Evolutionary conservation across 441 rosid genomes (phyloP).

Genomic region (Francoa sonchifolia): DNA sequence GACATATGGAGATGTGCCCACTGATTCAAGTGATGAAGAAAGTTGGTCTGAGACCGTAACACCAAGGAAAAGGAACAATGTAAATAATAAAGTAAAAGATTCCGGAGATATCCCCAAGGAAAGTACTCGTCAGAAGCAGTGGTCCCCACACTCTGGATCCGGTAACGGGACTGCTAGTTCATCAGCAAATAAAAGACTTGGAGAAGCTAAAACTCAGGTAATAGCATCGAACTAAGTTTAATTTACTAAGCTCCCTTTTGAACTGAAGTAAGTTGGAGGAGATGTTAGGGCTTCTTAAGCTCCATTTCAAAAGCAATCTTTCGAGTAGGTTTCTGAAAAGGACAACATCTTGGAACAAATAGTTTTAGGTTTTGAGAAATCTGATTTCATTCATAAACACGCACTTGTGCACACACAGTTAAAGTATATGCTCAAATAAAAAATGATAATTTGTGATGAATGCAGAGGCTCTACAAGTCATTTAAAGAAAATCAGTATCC

Average conservation of each 20-base stretch:
- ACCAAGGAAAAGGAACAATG: conserved; percentile 26
- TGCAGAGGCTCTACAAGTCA: conserved; percentile 50
- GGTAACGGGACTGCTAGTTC: conserved; percentile 23
- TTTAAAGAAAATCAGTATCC: conserved; percentile 69
- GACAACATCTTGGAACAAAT: too few relatives aligned
- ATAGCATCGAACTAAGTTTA: conserved; percentile 1
- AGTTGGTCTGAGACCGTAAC: conserved; percentile 32
- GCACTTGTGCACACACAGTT: too few relatives aligned
- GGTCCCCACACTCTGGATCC: conserved; percentile 17
- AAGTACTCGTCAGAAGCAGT: conserved; percentile 13
- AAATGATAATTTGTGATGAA: too few relatives aligned
- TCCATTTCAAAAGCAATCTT: too few relatives aligned
- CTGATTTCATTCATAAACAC: too few relatives aligned
- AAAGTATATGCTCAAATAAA: too few relatives aligned
- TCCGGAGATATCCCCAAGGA: conserved; percentile 13
- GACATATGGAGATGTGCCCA: conserved; percentile 51
- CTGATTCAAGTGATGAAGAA: conserved; percentile 70
- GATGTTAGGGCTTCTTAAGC: too few relatives aligned
- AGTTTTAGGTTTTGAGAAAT: too few relatives aligned
- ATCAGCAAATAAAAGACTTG: conserved; percentile 35
- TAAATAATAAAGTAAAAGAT: conserved; percentile 16
- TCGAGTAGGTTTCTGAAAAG: too few relatives aligned
- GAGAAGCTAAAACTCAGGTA: conserved; percentile 60
- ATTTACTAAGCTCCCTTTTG: too few relatives aligned
- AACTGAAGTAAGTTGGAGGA: too few relatives aligned